A percentile compares a stretch with the other conserved stretches of the same genome.
Conservation (phyloP, 2,329 filamentous ascomycete species). For the Nannizziopsis arthrosporioides region DNA sequence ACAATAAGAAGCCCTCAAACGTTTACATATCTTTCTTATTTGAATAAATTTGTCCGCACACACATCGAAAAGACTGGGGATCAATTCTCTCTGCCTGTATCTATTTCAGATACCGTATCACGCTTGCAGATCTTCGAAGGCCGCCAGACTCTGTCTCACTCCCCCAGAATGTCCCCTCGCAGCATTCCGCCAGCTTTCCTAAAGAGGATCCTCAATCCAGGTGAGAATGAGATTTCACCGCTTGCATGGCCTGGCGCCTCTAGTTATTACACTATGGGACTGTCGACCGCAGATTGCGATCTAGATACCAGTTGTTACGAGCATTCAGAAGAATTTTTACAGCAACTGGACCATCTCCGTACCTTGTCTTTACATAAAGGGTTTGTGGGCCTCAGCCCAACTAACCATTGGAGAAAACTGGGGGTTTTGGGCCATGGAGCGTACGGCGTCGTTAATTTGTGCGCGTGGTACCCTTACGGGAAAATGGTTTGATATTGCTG, state of each 20-base stretch:
- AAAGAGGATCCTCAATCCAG: background rate
- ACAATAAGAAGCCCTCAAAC: background rate
- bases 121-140: background rate
- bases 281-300: conserved; percentile 2
- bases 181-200: background rate
- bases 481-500: background rate
- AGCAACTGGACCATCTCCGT: conserved; percentile 4
- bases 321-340: conserved; percentile 5
- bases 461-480: conserved; percentile 10
- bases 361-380: background rate
- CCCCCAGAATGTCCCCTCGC: background rate
- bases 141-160: background rate
- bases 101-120: background rate
- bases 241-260: background rate
- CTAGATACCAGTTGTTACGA: conserved; percentile 3
- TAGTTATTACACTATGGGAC: conserved; percentile 4
- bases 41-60: background rate
- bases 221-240: background rate
- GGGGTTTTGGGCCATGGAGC: background rate
- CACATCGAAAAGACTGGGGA: background rate
- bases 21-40: background rate
- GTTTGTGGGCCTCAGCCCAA: background rate
- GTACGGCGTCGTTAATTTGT: conserved; percentile 6
- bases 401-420: conserved; percentile 10
- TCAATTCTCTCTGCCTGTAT: background rate